Percentiles rank a stretch among this genome's conserved stretches.
These are phyloP conservation scores for Acanthamoeba polyphaga DNA, from an alignment of 208 protist genomes.

Conservation along the genomic window DNA sequence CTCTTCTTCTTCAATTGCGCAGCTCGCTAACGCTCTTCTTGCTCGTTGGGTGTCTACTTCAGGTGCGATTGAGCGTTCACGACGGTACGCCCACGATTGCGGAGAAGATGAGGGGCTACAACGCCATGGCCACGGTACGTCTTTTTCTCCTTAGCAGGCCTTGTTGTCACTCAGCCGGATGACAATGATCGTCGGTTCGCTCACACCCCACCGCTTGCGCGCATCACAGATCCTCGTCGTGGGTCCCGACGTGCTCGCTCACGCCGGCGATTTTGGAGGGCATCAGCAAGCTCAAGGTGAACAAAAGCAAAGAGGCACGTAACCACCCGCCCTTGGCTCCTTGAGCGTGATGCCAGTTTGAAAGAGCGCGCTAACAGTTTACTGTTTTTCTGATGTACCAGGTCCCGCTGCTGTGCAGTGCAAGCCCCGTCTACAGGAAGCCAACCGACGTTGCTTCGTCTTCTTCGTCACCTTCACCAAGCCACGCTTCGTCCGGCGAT, in stretches of 20 bases:
- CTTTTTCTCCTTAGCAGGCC: not conserved
- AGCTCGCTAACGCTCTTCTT: not conserved
- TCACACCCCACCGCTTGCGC: no score
- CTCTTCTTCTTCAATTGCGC: not conserved
- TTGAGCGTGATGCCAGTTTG: no score
- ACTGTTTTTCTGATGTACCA: not conserved
- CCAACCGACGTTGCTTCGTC: not conserved
- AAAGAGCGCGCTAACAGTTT: no score
- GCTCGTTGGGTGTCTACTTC: not conserved
- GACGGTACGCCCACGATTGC: conserved; percentile 25
- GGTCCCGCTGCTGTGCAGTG: conserved; percentile 60
- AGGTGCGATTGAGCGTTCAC: conserved; percentile 17
- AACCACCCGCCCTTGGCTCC: no score
- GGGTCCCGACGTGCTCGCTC: not conserved
- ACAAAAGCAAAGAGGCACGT: not conserved
- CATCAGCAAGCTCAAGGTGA: conserved; percentile 15
- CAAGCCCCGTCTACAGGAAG: conserved; percentile 5
- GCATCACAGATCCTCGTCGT: not conserved
- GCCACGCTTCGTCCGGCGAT: not conserved
- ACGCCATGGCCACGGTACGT: conserved; percentile 65
- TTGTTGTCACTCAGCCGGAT: no score
- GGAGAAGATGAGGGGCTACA: conserved; percentile 45
- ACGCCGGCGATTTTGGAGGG: not conserved
- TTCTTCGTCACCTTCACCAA: not conserved
- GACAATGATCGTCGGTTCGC: no score